Evolutionary conservation across 345 rosid species (phyloP).

Genomic region (Litchi chinensis): DNA sequence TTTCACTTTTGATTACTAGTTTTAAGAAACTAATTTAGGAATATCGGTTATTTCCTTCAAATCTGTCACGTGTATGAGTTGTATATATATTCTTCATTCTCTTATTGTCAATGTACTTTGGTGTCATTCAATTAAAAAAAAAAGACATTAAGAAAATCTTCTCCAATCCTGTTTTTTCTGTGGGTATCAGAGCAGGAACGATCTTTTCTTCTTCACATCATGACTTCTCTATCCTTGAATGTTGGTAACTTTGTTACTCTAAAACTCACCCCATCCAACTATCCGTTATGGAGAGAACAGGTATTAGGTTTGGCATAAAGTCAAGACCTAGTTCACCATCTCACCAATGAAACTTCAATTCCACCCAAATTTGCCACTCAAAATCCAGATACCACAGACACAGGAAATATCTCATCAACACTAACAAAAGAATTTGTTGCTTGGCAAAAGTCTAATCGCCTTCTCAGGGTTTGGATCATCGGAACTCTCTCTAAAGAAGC

Average conservation of each 20-base stretch:
- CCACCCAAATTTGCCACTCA: too few relatives aligned
- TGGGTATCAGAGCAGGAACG: background rate
- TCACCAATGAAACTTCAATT: too few relatives aligned
- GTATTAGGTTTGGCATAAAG: too few relatives aligned
- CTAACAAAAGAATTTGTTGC: constrained; percentile 2
- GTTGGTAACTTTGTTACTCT: background rate
- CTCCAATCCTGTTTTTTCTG: background rate
- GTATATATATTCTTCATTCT: too few relatives aligned
- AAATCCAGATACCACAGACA: background rate
- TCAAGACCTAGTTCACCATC: too few relatives aligned
- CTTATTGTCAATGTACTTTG: too few relatives aligned
- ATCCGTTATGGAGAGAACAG: background rate
- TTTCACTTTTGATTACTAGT: too few relatives aligned
- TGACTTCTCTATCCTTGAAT: background rate
- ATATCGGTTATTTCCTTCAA: too few relatives aligned
- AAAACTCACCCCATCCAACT: background rate
- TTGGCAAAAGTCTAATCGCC: constrained; percentile 18
- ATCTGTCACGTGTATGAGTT: too few relatives aligned
- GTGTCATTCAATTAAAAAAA: too few relatives aligned
- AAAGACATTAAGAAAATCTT: too few relatives aligned
- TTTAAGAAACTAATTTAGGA: too few relatives aligned
- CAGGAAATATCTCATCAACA: background rate
- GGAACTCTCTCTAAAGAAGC: constrained; percentile 20
- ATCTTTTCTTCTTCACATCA: background rate
- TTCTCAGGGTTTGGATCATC: constrained; percentile 15